Evolutionary conservation across 805 yeast species (phyloP).

Genomic region (Ogataea ganodermae): DNA sequence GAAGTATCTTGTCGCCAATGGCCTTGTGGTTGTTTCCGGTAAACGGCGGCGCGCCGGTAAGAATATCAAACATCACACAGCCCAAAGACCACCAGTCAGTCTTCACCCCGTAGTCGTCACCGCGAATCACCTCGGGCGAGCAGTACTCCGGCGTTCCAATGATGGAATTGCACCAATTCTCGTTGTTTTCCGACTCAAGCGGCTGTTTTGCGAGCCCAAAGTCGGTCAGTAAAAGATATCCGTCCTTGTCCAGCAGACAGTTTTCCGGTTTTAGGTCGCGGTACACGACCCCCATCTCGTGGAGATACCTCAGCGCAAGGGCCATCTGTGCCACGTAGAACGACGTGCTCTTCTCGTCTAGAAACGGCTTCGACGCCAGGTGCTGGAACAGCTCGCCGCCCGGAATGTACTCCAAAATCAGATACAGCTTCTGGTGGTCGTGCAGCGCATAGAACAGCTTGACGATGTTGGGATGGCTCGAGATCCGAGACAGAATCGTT

Average conservation of each 20-base stretch:
- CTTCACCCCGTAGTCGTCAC: constrained; percentile 69
- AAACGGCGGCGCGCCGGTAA: constrained; percentile 85
- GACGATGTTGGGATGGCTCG: constrained; percentile 80
- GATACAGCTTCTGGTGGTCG: constrained; percentile 69
- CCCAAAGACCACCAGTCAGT: constrained; percentile 94
- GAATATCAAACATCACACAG: constrained; percentile 72
- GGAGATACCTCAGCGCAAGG: constrained; percentile 72
- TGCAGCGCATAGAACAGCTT: constrained; percentile 82
- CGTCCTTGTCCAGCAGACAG: constrained; percentile 70
- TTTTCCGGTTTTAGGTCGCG: constrained; percentile 90
- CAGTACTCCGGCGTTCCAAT: constrained; percentile 81
- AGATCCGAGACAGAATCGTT: constrained; percentile 58
- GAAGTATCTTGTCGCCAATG: constrained; percentile 69
- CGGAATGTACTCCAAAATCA: constrained; percentile 80
- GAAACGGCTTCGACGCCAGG: constrained; percentile 45
- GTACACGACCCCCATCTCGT: constrained; percentile 76
- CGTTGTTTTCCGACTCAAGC: constrained; percentile 27
- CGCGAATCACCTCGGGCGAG: constrained; percentile 85
- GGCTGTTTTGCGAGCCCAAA: constrained; percentile 71
- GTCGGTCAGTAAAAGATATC: constrained; percentile 81
- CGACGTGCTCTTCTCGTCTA: constrained; percentile 61
- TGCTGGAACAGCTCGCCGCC: constrained; percentile 84
- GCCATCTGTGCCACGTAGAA: constrained; percentile 82
- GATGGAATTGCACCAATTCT: constrained; percentile 53
- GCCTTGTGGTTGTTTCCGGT: constrained; percentile 76